phyloP scores from a whole-genome alignment of 1,284 basidiomycete species.

The Bjerkandera adusta region DNA sequence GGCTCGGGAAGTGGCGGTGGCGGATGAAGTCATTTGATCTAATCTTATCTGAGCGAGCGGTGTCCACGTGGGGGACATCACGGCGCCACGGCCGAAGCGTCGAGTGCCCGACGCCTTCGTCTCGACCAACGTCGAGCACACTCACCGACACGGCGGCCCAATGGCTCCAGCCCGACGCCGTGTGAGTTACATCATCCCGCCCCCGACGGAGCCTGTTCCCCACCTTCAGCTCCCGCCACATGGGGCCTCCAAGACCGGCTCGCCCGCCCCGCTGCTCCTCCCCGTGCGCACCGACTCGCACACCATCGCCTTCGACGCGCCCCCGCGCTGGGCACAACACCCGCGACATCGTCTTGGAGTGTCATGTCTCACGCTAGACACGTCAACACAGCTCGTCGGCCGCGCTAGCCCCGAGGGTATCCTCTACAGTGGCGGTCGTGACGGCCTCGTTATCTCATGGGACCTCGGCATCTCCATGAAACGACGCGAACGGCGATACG shows the following conservation, averaged over 20 bases:
- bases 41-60: too few relatives aligned
- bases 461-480: slow-evolving; percentile 77
- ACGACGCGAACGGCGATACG: slow-evolving; percentile 36
- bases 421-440: slow-evolving; percentile 89
- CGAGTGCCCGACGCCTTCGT: not conserved
- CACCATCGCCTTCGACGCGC: slow-evolving; percentile 27
- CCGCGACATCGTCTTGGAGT: slow-evolving; percentile 88
- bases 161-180: slow-evolving; percentile 44
- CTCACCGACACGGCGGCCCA: not conserved
- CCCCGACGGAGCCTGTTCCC: slow-evolving; percentile 61
- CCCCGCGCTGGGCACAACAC: slow-evolving; percentile 37
- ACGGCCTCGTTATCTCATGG: slow-evolving; percentile 92
- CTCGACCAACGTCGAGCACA: not conserved
- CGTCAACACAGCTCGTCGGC: slow-evolving; percentile 72
- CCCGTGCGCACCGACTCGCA: slow-evolving; percentile 39
- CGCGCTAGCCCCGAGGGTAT: slow-evolving; percentile 78
- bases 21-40: too few relatives aligned
- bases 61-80: not conserved
- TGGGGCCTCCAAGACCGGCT: slow-evolving; percentile 58
- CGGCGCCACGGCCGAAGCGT: not conserved
- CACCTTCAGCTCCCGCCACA: slow-evolving; percentile 71
- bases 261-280: slow-evolving; percentile 64
- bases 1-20: too few relatives aligned
- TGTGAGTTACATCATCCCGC: slow-evolving; percentile 85
- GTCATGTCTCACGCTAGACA: slow-evolving; percentile 83